Evolutionary conservation across 2,329 filamentous ascomycete species (phyloP).

Genomic region (Calycina marina): DNA sequence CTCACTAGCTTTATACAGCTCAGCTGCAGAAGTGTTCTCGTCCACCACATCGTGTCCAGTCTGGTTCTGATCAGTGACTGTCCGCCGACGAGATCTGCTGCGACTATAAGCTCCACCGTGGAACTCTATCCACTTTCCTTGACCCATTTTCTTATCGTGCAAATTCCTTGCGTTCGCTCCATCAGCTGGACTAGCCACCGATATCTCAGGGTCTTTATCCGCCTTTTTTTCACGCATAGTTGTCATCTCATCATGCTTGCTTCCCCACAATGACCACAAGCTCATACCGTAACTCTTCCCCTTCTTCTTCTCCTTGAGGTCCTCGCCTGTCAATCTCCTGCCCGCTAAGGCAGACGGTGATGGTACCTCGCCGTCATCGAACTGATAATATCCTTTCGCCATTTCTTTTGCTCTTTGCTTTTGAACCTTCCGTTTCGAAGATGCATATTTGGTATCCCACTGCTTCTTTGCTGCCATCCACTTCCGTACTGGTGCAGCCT

Average conservation of each 20-base stretch:
- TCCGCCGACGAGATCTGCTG: constrained; percentile 29
- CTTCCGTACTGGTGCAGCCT: constrained; percentile 62
- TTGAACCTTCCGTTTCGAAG: constrained; percentile 55
- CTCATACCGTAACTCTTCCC: constrained; percentile 60
- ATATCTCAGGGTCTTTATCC: constrained; percentile 24
- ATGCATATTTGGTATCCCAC: constrained; percentile 61
- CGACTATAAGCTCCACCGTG: constrained; percentile 16
- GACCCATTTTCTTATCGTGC: constrained; percentile 9
- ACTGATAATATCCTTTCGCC: constrained; percentile 53
- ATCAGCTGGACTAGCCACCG: constrained; percentile 26
- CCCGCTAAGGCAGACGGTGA: constrained; percentile 75
- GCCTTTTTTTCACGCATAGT: constrained; percentile 43
- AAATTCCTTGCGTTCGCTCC: constrained; percentile 27
- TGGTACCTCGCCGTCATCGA: constrained; percentile 58
- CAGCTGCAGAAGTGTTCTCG: constrained; percentile 29
- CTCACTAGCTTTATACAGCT: constrained; percentile 24
- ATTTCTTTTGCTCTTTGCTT: constrained; percentile 62
- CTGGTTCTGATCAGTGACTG: constrained; percentile 38
- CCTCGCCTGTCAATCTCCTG: constrained; percentile 37
- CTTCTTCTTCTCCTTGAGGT: constrained; percentile 36
- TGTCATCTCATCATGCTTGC: constrained; percentile 70
- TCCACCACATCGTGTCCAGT: constrained; percentile 24
- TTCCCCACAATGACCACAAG: constrained; percentile 79
- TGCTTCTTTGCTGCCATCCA: constrained; percentile 65
- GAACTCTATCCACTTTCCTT: constrained; percentile 6